Evolutionary conservation across 345 rosid genomes (phyloP).

Genomic region (Eucalyptus virginea): DNA sequence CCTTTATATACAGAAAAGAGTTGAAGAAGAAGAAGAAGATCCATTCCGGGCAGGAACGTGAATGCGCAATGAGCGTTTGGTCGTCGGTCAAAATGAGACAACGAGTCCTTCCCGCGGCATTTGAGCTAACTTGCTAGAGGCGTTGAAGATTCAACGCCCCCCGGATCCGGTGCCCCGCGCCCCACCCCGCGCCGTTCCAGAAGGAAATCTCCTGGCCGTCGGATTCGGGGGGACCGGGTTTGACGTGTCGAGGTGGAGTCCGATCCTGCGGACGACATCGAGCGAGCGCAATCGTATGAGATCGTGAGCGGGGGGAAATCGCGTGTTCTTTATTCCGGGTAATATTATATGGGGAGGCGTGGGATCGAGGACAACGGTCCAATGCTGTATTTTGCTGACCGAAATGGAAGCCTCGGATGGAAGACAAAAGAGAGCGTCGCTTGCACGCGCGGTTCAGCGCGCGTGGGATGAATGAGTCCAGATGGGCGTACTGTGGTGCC

Average conservation of each 20-base stretch:
- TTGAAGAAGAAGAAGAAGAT: background rate
- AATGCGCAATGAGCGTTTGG: background rate
- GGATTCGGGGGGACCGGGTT: background rate
- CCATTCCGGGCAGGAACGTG: background rate
- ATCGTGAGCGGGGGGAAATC: background rate
- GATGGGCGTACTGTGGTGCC: no score
- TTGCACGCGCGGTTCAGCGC: background rate
- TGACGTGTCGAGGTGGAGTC: background rate
- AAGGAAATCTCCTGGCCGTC: background rate
- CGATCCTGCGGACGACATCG: background rate
- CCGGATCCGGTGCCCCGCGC: background rate
- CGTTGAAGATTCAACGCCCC: background rate
- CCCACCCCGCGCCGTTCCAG: background rate
- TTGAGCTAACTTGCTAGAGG: background rate
- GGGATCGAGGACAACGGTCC: background rate
- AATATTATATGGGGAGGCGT: background rate
- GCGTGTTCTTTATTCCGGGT: background rate
- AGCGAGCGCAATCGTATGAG: background rate
- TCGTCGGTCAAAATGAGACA: constrained; percentile 4
- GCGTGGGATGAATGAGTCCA: background rate
- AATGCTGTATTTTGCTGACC: background rate
- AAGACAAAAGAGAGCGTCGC: background rate
- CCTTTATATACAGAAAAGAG: background rate
- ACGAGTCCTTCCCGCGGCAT: background rate
- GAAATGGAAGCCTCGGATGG: background rate